These are phyloP conservation scores for Mariannaea elegans DNA, from an alignment of 2,329 filamentous ascomycete species.

Conservation along the genomic window DNA sequence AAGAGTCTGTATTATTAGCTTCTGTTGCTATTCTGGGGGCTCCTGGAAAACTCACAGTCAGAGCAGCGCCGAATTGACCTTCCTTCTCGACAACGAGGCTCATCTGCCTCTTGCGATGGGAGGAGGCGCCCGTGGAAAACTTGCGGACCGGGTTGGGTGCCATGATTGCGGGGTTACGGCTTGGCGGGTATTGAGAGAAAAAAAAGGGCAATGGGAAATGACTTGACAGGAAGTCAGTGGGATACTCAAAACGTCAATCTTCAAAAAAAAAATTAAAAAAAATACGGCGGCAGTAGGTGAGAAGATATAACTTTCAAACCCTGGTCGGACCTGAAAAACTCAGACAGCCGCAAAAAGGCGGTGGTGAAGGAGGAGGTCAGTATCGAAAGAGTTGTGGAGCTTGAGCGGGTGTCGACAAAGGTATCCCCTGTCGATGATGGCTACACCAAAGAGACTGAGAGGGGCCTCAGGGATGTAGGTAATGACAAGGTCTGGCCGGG, in stretches of 20 bases:
- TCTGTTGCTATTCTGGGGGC: neutral
- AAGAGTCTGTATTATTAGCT: slow-evolving; percentile 56
- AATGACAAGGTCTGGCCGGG: slow-evolving; percentile 15
- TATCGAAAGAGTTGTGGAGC: slow-evolving; percentile 41
- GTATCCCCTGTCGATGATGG: slow-evolving; percentile 30
- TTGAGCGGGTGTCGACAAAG: slow-evolving; percentile 23
- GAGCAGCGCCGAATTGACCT: slow-evolving; percentile 54
- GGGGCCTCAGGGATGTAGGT: slow-evolving; percentile 26
- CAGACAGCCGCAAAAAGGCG: slow-evolving; percentile 36
- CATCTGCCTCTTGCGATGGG: slow-evolving; percentile 57
- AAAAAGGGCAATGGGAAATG: slow-evolving; percentile 12
- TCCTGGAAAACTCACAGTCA: slow-evolving; percentile 50
- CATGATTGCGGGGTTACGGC: slow-evolving; percentile 35
- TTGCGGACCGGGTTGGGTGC: slow-evolving; percentile 44
- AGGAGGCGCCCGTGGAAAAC: slow-evolving; percentile 56
- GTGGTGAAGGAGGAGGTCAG: slow-evolving; percentile 34
- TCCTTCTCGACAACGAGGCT: slow-evolving; percentile 54
- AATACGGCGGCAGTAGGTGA: slow-evolving; percentile 15
- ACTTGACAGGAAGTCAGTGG: slow-evolving; percentile 14
- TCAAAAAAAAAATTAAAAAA: neutral
- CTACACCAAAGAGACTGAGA: slow-evolving; percentile 28
- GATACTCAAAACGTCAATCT: slow-evolving; percentile 21
- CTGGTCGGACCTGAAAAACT: slow-evolving; percentile 29
- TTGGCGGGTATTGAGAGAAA: slow-evolving; percentile 24
- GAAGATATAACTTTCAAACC: slow-evolving; percentile 36